These are phyloP conservation scores for Aspergillus conjunctus DNA, from an alignment of 495 filamentous ascomycete species.

Conservation along the genomic window DNA sequence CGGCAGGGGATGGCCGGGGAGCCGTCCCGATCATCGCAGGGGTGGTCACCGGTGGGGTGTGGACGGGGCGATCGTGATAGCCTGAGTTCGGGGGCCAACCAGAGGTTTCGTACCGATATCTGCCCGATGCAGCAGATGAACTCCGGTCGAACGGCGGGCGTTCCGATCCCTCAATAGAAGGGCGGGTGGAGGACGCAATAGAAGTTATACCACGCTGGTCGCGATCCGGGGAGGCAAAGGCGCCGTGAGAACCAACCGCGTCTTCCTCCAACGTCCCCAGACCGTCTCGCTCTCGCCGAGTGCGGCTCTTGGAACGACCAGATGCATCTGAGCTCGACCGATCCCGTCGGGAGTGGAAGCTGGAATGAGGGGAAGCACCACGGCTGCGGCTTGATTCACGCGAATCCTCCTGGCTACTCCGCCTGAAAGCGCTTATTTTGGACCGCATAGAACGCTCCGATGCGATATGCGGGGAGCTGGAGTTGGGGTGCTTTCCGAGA, in stretches of 20 bases:
- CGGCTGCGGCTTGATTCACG: slow-evolving; percentile 48
- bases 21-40: slow-evolving; percentile 48
- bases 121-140: slow-evolving; percentile 44
- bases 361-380: slow-evolving; percentile 38
- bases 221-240: slow-evolving; percentile 29
- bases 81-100: slow-evolving; percentile 39
- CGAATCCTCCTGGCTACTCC: slow-evolving; percentile 43
- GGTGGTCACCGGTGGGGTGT: slow-evolving; percentile 34
- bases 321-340: slow-evolving; percentile 65
- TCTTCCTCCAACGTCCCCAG: slow-evolving; percentile 42
- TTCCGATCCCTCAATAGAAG: slow-evolving; percentile 43
- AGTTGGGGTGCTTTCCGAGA: slow-evolving; percentile 43
- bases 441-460: slow-evolving; percentile 37
- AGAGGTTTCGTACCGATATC: slow-evolving; percentile 51
- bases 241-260: slow-evolving; percentile 32
- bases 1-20: slow-evolving; percentile 54
- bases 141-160: slow-evolving; percentile 38
- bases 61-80: slow-evolving; percentile 46
- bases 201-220: slow-evolving; percentile 34
- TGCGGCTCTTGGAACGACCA: slow-evolving; percentile 58
- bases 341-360: slow-evolving; percentile 50
- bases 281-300: slow-evolving; percentile 51
- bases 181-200: slow-evolving; percentile 40
- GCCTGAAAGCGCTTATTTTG: slow-evolving; percentile 37
- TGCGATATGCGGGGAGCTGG: slow-evolving; percentile 46